Conservation (phyloP, 257 asterid genomes). For the Ophiorrhiza pumila region DNA sequence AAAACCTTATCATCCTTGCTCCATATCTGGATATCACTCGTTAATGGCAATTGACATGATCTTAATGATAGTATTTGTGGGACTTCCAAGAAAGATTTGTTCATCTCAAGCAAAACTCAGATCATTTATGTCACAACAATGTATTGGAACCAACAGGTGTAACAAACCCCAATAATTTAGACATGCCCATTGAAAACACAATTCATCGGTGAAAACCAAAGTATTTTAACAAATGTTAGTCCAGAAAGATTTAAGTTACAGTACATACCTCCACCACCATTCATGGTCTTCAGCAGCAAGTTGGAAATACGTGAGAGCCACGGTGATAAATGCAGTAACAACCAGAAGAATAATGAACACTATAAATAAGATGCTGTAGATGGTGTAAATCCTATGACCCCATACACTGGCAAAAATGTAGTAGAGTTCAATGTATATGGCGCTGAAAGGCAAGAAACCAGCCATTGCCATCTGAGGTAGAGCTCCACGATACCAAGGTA, state of each 20-base stretch:
- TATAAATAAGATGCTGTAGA: conserved; percentile 78
- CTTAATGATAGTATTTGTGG: too few species aligned
- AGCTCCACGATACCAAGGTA: conserved; percentile 82
- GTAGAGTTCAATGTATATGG: conserved; percentile 86
- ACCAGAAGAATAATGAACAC: conserved; percentile 83
- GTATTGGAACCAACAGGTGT: background rate
- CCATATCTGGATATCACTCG: background rate
- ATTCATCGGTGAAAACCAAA: background rate
- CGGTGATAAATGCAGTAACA: conserved; percentile 84
- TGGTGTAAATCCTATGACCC: conserved; percentile 94
- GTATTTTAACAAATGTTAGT: background rate
- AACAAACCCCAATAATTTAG: background rate
- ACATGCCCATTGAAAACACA: background rate
- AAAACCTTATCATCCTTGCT: background rate
- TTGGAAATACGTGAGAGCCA: conserved; percentile 84
- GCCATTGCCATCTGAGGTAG: conserved; percentile 97
- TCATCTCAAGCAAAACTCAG: background rate
- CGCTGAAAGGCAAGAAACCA: conserved; percentile 90
- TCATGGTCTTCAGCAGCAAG: conserved; percentile 95
- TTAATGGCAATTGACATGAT: too few species aligned
- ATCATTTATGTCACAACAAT: background rate
- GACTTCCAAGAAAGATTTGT: background rate
- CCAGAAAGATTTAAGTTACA: background rate
- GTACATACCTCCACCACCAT: conserved; percentile 95
- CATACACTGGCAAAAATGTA: conserved; percentile 89